Evolutionary conservation across 495 filamentous ascomycete genomes (phyloP), one percentile per base, ranked within the genome.

Genomic region (Penicillium cataractarum): DNA sequence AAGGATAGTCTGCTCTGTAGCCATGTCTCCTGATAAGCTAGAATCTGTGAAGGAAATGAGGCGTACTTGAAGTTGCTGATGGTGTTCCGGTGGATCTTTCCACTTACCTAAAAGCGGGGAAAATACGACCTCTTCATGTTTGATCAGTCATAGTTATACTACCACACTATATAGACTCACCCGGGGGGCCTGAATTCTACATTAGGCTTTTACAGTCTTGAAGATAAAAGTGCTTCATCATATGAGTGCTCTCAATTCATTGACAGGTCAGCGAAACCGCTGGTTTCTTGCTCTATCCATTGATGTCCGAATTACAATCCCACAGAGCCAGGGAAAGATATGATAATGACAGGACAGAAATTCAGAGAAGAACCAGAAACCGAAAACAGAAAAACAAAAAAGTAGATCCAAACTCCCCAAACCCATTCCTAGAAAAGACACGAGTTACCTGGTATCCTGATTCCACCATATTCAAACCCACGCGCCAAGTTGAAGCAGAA

Each of bases 381-480:
- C 46, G 39, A 56, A 52, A 35, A 54, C 27, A n/a, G 35, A n/a
- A 29, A 54, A 32, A 29, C 13, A 60, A 37, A 31, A 31, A 31
- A 31, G 29, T 7, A 31, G 7, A 31, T 49, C 27, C 29, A 3
- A 13, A 33, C 31, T 31, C 57, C 31, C 29, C 57, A n/a, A 50
- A 29, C 44, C 44, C 57, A 35, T 33, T 58, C 13, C 39, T 29
- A 50, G 44, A 58, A 32, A 35, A 58, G 48, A 60, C 61, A 57
- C 65, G 52, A 55, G 52, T 12, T 57, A 44, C 44, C 44, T 62
- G 62, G 62, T 68, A 68, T 68, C 62, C 55, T 55, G 40, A 35
- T 42, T 64, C 40, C 55, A 50, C 51, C 37, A 50, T 33, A 46
- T 42, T 53, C 58, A 54, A 60, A 60, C 58, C 62, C 55, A 57